Base-by-base conservation (phyloP, 306 rosid species). In the Biancaea sappan region DNA sequence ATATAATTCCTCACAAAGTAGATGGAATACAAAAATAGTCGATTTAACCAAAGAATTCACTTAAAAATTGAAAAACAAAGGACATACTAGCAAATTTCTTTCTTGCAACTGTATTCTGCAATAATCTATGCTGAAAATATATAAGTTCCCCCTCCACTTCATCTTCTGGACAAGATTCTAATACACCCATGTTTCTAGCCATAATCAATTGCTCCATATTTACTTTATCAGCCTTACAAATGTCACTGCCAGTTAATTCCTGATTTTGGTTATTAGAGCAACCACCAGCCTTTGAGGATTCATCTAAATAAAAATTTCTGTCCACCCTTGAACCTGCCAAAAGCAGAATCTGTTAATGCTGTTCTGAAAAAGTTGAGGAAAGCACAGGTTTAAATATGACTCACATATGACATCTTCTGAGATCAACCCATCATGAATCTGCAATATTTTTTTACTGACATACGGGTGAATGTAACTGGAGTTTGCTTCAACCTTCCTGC, bases 131-230 rank as follows among this genome's bases (percentile, higher is more conserved):
- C 80, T 95, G 99, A 72, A 81, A 86, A 87, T 88, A 88, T 71
- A 95, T 47, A 71, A 95, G 83, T 56, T 95, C 97, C 70, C 96
- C 93, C 77, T 95, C 99, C 81, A 95, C 74, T 81, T 95, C 99
- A 82, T 92, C 97, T 75, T 84, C 84, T 0, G 96, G 94, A 71
- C 85, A 80, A 73, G 73, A 71, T 72, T 90, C 88, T 12, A 72
- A 35, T 44, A 87, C 72, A 68, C 80, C 87, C 79, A 66, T 67
- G 57, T 84, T 69, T 59, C 75, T 77, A 77, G 89, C 88, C 76
- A 76, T 67, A 22, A 13, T 56, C 84, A 83, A 74, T 80, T 87
- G 88, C 59, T 86, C 85, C 66, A 62, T 47, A 72, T 82, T 80
- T 50, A 51, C 52, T 76, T 54, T 81, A 64, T 80, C 91, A 64